phyloP scores from a whole-genome alignment of 1,284 basidiomycete species.

The Malassezia slooffiae region DNA sequence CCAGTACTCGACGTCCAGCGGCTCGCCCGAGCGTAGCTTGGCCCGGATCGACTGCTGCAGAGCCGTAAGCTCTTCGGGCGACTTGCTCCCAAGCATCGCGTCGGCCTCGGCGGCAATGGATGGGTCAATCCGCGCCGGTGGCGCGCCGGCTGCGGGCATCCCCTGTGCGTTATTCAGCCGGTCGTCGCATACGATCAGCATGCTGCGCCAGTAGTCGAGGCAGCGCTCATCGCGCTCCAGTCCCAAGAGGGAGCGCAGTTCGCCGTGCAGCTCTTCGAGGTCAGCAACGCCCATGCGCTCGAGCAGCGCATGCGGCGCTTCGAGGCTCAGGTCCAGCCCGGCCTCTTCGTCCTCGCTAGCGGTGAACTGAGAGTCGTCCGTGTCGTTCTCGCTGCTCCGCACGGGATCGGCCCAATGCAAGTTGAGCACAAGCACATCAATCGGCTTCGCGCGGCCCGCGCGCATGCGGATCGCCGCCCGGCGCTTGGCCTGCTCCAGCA shows the following conservation, averaged over 20 bases:
- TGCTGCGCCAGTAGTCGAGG: slow-evolving; percentile 94
- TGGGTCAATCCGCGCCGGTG: slow-evolving; percentile 37
- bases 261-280: slow-evolving; percentile 81
- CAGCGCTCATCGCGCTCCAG: slow-evolving; percentile 75
- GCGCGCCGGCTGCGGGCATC: slow-evolving; percentile 50
- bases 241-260: slow-evolving; percentile 81
- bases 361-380: slow-evolving; percentile 67
- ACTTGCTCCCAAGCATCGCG: slow-evolving; percentile 31
- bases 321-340: slow-evolving; percentile 90
- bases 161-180: slow-evolving; percentile 57
- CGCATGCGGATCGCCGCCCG: slow-evolving; percentile 86
- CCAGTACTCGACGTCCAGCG: slow-evolving; percentile 97
- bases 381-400: slow-evolving; percentile 82
- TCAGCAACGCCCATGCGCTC: slow-evolving; percentile 76
- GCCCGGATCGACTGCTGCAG: slow-evolving; percentile 76
- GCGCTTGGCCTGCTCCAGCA: slow-evolving; percentile 81
- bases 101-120: slow-evolving; percentile 34
- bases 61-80: slow-evolving; percentile 60
- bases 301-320: slow-evolving; percentile 93
- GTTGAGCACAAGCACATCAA: slow-evolving; percentile 42
- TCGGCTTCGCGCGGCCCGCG: slow-evolving; percentile 67
- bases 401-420: slow-evolving; percentile 51
- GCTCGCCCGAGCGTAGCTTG: slow-evolving; percentile 81
- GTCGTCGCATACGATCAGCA: slow-evolving; percentile 93
- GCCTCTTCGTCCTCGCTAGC: slow-evolving; percentile 61